Conservation (phyloP, 495 filamentous ascomycete species). For the Collariella sp. region DNA sequence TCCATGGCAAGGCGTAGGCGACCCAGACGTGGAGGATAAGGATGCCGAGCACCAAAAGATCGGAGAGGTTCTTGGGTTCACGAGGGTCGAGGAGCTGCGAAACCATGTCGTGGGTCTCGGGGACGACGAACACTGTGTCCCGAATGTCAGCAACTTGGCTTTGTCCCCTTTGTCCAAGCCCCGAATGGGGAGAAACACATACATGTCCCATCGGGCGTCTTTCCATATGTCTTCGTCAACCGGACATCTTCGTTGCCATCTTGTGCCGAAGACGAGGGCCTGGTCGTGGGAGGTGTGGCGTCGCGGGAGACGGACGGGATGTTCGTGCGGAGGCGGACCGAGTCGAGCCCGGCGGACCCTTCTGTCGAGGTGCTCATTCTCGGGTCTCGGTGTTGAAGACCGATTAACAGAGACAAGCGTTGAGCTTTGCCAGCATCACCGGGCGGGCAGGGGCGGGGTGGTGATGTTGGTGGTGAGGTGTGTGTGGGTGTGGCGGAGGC, state of each 20-base stretch:
- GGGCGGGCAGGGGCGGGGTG: not conserved
- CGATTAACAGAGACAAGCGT: constrained; percentile 15
- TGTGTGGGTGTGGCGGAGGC: not conserved
- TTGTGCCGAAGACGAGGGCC: not conserved
- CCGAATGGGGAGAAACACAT: constrained; percentile 27
- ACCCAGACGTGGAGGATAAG: constrained; percentile 63
- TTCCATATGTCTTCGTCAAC: constrained; percentile 72
- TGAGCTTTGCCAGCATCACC: constrained; percentile 17
- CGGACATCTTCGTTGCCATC: constrained; percentile 5
- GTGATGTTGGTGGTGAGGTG: not conserved
- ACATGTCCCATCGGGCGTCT: constrained; percentile 86
- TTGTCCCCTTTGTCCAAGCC: not conserved
- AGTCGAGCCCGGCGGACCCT: constrained; percentile 18
- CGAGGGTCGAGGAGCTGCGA: constrained; percentile 92
- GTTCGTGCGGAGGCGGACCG: constrained; percentile 17
- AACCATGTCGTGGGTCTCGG: constrained; percentile 97
- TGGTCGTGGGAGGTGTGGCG: not conserved
- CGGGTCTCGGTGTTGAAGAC: constrained; percentile 22
- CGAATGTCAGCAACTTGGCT: not conserved
- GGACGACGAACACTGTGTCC: constrained; percentile 85
- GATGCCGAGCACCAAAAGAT: constrained; percentile 71
- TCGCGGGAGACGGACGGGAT: not conserved
- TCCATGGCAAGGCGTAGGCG: constrained; percentile 60
- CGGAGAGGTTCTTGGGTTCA: constrained; percentile 89
- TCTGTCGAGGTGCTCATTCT: constrained; percentile 19